Evolutionary conservation across 495 filamentous ascomycete genomes (phyloP).

Genomic region (Xylona heveae): DNA sequence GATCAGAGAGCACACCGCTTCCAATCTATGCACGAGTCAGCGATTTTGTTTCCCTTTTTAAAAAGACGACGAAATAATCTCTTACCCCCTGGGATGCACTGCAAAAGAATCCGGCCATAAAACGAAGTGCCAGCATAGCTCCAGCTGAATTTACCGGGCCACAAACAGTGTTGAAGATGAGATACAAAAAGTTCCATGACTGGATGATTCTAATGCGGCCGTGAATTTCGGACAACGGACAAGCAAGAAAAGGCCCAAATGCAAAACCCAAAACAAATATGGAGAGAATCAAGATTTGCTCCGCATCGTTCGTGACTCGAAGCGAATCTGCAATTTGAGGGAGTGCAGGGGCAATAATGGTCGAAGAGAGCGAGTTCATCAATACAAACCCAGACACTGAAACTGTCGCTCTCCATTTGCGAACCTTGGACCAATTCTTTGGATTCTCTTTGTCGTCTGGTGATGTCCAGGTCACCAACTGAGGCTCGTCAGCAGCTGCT

Average conservation of each 20-base stretch:
- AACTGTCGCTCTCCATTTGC: neutral
- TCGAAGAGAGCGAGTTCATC: slow-evolving; percentile 22
- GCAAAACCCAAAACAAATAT: slow-evolving; percentile 30
- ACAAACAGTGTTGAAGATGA: slow-evolving; percentile 32
- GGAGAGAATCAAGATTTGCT: neutral
- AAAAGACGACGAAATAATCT: no score
- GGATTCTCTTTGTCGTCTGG: slow-evolving; percentile 5
- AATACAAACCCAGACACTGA: neutral
- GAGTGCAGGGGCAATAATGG: slow-evolving; percentile 43
- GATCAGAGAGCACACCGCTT: slow-evolving; percentile 33
- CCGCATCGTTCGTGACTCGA: slow-evolving; percentile 19
- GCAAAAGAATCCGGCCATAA: slow-evolving; percentile 30
- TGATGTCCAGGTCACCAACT: no score
- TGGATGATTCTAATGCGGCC: slow-evolving; percentile 32
- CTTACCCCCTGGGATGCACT: slow-evolving; percentile 26
- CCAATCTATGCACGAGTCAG: no score
- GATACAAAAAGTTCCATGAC: slow-evolving; percentile 29
- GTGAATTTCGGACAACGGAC: slow-evolving; percentile 42
- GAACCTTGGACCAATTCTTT: slow-evolving; percentile 1
- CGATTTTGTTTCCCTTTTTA: no score
- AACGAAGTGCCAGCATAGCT: slow-evolving; percentile 34
- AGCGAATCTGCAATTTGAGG: slow-evolving; percentile 36
- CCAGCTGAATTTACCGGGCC: slow-evolving; percentile 24
- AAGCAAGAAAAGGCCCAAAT: slow-evolving; percentile 35
- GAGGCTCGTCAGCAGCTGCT: no score